A percentile compares a stretch with the other conserved stretches of the same genome.
Conservation (phyloP, 177 flowering plant genomes). For the Vitis hybrid region DNA sequence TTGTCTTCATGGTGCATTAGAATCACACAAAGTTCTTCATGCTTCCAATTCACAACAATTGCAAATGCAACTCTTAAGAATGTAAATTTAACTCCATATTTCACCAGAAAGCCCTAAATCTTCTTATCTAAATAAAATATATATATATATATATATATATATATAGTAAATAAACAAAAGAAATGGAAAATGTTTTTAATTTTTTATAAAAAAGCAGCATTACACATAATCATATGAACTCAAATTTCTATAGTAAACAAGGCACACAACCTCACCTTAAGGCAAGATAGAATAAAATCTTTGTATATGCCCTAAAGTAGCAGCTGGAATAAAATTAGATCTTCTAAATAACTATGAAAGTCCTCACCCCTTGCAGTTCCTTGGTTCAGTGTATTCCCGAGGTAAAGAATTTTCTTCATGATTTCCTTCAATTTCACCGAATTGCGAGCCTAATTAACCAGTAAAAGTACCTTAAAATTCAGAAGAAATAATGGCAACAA, state of each 20-base stretch:
- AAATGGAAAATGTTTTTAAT: too few relatives aligned
- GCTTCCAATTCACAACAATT: too few relatives aligned
- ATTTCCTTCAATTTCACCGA: constrained; percentile 70
- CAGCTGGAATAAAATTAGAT: neutral
- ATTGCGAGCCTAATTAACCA: constrained; percentile 53
- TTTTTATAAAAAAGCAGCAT: neutral
- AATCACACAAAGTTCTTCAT: too few relatives aligned
- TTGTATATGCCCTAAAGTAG: neutral
- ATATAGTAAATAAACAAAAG: too few relatives aligned
- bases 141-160: too few relatives aligned
- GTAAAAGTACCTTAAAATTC: neutral
- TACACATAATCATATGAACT: neutral
- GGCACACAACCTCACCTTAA: neutral
- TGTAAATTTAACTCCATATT: too few relatives aligned
- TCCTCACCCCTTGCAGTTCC: constrained; percentile 86
- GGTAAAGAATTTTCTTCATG: constrained; percentile 67
- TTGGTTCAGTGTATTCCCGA: constrained; percentile 78
- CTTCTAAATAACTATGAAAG: neutral
- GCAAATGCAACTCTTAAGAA: too few relatives aligned
- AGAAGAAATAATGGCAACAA: neutral
- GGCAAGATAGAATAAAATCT: neutral
- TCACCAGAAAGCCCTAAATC: too few relatives aligned
- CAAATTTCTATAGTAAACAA: neutral
- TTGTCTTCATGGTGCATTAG: too few relatives aligned
- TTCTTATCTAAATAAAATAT: too few relatives aligned